These are phyloP conservation scores for Monilinia laxa DNA, from an alignment of 2,329 filamentous ascomycete genomes.

Conservation along the genomic window DNA sequence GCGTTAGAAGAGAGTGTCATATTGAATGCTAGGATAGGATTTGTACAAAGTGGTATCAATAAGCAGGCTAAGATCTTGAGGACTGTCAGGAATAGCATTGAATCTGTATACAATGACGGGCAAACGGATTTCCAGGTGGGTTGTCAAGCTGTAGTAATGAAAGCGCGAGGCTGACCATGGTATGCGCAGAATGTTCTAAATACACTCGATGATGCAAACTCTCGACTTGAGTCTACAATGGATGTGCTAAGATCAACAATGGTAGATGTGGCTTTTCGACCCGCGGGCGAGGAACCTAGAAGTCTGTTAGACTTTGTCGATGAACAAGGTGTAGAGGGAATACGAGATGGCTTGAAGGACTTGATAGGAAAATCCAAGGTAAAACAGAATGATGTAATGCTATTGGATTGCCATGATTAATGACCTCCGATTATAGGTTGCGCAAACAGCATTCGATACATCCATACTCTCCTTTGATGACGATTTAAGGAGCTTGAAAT, in stretches of 20 bases:
- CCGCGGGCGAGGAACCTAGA: conserved; percentile 56
- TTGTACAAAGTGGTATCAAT: conserved; percentile 61
- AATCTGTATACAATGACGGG: conserved; percentile 56
- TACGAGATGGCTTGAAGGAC: conserved; percentile 65
- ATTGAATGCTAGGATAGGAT: conserved; percentile 67
- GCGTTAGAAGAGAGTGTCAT: conserved; percentile 78
- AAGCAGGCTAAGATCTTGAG: conserved; percentile 55
- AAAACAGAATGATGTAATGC: background rate
- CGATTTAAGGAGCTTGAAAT: conserved; percentile 65
- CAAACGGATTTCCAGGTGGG: conserved; percentile 55
- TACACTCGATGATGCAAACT: conserved; percentile 65
- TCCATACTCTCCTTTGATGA: conserved; percentile 68
- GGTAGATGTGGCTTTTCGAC: conserved; percentile 64
- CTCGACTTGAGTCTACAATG: conserved; percentile 65
- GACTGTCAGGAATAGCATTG: conserved; percentile 52
- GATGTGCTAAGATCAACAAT: conserved; percentile 60
- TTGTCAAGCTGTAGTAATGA: background rate
- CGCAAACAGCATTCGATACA: conserved; percentile 71
- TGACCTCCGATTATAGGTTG: conserved; percentile 44
- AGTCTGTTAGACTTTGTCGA: conserved; percentile 76
- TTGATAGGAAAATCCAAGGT: conserved; percentile 72
- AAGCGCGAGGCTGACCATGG: conserved; percentile 21
- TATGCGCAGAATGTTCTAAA: conserved; percentile 53
- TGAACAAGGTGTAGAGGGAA: conserved; percentile 63
- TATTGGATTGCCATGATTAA: background rate